phyloP scores from a whole-genome alignment of 1,284 basidiomycete genomes.

The Phaffia rhodozyma region DNA sequence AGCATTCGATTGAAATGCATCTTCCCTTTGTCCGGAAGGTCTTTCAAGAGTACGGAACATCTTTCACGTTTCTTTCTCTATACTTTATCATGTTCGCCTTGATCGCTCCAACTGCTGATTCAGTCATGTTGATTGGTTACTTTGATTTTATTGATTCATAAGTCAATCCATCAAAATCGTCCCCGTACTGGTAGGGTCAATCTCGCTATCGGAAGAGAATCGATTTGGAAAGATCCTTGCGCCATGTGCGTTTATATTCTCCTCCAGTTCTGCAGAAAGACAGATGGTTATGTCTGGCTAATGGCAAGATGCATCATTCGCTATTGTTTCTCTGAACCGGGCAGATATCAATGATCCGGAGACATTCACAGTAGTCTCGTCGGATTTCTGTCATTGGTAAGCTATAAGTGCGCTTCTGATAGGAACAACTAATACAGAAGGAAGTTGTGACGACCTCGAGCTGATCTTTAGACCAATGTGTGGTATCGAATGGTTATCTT shows the following conservation, averaged over 20 bases:
- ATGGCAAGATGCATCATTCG: background rate
- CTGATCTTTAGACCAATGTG: background rate
- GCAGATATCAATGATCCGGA: slow-evolving; percentile 11
- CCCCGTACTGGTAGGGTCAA: slow-evolving; percentile 81
- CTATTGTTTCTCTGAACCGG: no score
- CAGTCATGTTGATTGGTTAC: background rate
- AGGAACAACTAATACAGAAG: no score
- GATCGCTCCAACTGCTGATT: background rate
- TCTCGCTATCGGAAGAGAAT: slow-evolving; percentile 49
- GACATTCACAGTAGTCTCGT: slow-evolving; percentile 82
- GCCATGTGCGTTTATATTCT: slow-evolving; percentile 45
- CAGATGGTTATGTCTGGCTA: background rate
- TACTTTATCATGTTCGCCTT: background rate
- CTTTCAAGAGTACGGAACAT: slow-evolving; percentile 54
- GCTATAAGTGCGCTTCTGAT: slow-evolving; percentile 20
- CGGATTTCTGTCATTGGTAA: slow-evolving; percentile 97
- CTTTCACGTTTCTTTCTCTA: background rate
- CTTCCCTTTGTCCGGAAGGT: slow-evolving; percentile 81
- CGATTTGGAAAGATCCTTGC: slow-evolving; percentile 60
- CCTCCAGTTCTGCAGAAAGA: background rate
- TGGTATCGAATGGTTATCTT: slow-evolving; percentile 5
- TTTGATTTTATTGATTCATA: background rate
- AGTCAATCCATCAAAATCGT: slow-evolving; percentile 69
- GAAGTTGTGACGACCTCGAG: background rate
- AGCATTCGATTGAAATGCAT: slow-evolving; percentile 98